Percentiles rank a stretch among this genome's conserved stretches.
Evolutionary conservation across 2,329 filamentous ascomycete species (phyloP).

Genomic region (Clathrospora elynae): DNA sequence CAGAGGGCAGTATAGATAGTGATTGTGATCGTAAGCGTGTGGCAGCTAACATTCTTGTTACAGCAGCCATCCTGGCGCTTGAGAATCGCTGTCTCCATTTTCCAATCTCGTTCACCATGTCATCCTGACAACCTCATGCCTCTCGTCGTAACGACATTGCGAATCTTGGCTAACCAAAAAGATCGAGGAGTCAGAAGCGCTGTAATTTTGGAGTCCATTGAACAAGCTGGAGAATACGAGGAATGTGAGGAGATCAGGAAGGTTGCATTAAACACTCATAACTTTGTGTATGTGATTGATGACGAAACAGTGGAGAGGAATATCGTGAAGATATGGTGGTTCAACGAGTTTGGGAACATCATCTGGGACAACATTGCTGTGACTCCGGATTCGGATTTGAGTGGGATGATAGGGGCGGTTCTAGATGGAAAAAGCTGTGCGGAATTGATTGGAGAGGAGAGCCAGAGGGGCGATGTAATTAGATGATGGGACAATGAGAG

Average conservation of each 20-base stretch:
- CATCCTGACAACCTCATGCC: no score
- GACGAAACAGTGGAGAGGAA: conserved; percentile 1
- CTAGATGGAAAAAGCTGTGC: not conserved
- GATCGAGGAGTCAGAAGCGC: no score
- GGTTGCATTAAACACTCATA: not conserved
- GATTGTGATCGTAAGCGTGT: no score
- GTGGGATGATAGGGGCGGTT: not conserved
- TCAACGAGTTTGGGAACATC: conserved; percentile 3
- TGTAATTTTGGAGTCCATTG: no score
- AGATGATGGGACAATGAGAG: conserved; percentile 4
- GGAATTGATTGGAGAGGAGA: conserved; percentile 1
- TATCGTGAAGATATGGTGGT: conserved; percentile 1
- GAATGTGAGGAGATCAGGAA: not conserved
- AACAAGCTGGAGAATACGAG: no score
- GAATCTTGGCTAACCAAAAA: no score
- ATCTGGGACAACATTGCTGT: conserved; percentile 2
- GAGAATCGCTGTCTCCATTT: no score
- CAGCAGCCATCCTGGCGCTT: no score
- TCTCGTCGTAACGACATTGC: no score
- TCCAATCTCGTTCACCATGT: no score
- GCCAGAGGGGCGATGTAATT: not conserved
- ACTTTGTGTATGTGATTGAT: conserved; percentile 1
- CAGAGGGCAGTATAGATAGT: no score
- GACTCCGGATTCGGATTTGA: not conserved
- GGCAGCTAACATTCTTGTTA: no score